Conservation (phyloP, 2,329 filamentous ascomycete species). For the Albophoma yamanashiensis region DNA sequence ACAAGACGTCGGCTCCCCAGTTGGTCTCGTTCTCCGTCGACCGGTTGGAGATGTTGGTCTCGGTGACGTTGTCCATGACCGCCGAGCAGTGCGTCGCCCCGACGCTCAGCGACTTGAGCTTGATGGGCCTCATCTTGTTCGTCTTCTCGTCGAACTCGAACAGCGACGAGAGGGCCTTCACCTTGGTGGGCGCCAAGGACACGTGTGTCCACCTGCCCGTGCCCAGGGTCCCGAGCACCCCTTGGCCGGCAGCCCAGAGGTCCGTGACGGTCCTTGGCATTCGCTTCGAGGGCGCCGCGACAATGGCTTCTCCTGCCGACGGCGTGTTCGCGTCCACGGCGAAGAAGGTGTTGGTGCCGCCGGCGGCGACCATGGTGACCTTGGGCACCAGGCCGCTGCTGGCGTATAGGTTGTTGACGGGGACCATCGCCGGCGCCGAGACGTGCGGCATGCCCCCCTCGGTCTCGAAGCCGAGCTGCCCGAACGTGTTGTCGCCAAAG, state of each 20-base stretch:
- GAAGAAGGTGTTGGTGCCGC: conserved; percentile 80
- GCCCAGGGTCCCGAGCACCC: conserved; percentile 73
- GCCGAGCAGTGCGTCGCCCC: conserved; percentile 75
- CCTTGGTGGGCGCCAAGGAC: conserved; percentile 64
- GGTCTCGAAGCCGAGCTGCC: conserved; percentile 80
- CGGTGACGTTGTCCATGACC: conserved; percentile 71
- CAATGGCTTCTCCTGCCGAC: conserved; percentile 4
- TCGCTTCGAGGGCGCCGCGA: conserved; percentile 18
- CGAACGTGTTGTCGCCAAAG: conserved; percentile 84
- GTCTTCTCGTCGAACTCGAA: conserved; percentile 76
- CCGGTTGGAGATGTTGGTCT: conserved; percentile 42
- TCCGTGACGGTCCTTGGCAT: conserved; percentile 37
- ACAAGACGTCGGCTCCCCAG: conserved; percentile 80
- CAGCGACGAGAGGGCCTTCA: conserved; percentile 73
- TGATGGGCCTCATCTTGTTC: conserved; percentile 64
- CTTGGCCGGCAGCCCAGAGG: conserved; percentile 78
- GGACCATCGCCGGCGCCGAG: conserved; percentile 60
- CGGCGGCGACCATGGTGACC: conserved; percentile 72
- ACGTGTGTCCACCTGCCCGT: conserved; percentile 86
- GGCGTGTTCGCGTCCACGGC: conserved; percentile 65
- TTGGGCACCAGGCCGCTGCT: conserved; percentile 50
- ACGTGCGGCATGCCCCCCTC: conserved; percentile 49
- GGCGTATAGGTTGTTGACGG: conserved; percentile 62
- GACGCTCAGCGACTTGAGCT: conserved; percentile 59
- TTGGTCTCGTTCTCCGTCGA: conserved; percentile 61